Percentiles rank a stretch among this genome's conserved stretches.
phyloP scores from a whole-genome alignment of 352 stramenopile genomes.

The Phytophthora europaea region DNA sequence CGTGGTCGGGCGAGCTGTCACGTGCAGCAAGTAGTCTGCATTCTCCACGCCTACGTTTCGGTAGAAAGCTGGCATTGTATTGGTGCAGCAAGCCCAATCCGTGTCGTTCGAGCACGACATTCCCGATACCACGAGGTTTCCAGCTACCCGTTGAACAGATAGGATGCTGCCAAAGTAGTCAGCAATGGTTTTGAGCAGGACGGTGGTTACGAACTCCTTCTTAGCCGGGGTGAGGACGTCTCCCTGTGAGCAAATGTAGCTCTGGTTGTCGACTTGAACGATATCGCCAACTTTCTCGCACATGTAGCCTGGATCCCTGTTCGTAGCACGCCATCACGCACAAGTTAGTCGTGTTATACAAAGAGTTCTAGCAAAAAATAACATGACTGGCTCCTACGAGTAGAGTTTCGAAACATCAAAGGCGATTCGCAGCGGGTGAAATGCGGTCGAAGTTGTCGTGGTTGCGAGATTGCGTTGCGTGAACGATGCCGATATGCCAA shows the following conservation, averaged over 20 bases:
- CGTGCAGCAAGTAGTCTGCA: constrained; percentile 83
- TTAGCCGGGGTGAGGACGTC: constrained; percentile 79
- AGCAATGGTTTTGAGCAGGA: constrained; percentile 72
- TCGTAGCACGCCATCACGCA: neutral
- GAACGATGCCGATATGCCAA: constrained; percentile 40
- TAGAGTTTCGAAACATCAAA: constrained; percentile 84
- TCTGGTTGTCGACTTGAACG: constrained; percentile 55
- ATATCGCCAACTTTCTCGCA: constrained; percentile 60
- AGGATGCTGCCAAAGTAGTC: constrained; percentile 70
- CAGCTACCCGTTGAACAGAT: constrained; percentile 72
- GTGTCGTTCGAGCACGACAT: constrained; percentile 52
- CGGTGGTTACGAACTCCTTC: constrained; percentile 71
- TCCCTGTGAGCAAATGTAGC: constrained; percentile 58
- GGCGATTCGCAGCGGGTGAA: constrained; percentile 79
- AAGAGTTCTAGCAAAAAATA: neutral
- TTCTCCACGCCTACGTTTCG: constrained; percentile 62
- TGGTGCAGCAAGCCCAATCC: constrained; percentile 76
- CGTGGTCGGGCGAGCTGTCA: constrained; percentile 77
- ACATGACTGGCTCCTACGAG: constrained; percentile 38
- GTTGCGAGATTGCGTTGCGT: constrained; percentile 45
- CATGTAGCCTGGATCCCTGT: constrained; percentile 71
- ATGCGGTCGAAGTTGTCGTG: constrained; percentile 34
- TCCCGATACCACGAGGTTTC: constrained; percentile 72
- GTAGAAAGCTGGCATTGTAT: constrained; percentile 59
- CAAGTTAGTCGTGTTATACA: neutral